phyloP scores from a whole-genome alignment of 2,329 filamentous ascomycete species.

The Gliomastix tumulicola region DNA sequence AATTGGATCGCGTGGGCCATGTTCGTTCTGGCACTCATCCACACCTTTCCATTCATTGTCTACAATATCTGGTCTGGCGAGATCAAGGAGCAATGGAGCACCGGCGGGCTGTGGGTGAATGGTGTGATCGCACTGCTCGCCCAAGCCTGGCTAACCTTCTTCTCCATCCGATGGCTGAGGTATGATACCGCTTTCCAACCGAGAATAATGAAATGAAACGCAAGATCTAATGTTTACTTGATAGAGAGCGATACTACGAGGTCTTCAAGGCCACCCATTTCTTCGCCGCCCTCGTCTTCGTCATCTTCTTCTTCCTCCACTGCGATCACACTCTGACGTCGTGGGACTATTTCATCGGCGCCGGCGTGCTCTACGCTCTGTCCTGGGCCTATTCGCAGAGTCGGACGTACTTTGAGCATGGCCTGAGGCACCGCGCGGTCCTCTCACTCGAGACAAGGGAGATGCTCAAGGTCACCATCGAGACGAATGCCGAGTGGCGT shows the following conservation, averaged over 20 bases:
- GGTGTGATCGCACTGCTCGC: constrained; percentile 45
- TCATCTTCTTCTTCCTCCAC: constrained; percentile 55
- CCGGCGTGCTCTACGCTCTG: constrained; percentile 37
- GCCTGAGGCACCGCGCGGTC: constrained; percentile 32
- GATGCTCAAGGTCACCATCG: constrained; percentile 31
- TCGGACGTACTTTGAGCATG: constrained; percentile 42
- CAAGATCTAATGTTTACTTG: not conserved
- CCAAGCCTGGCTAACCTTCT: constrained; percentile 48
- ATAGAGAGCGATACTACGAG: constrained; percentile 48
- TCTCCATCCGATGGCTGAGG: constrained; percentile 43
- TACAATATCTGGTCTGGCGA: constrained; percentile 39
- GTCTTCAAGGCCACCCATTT: constrained; percentile 54
- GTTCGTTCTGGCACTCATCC: constrained; percentile 47
- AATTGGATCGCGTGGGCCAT: constrained; percentile 47
- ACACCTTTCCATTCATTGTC: constrained; percentile 54
- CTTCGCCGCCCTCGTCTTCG: constrained; percentile 42
- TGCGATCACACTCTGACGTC: constrained; percentile 48
- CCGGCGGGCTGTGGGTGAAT: constrained; percentile 43
- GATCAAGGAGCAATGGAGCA: constrained; percentile 37
- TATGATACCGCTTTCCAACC: constrained; percentile 13
- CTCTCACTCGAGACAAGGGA: constrained; percentile 28
- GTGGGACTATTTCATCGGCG: constrained; percentile 56
- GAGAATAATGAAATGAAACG: not conserved
- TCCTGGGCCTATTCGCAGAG: constrained; percentile 34
- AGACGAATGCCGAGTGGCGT: constrained; percentile 35